These are phyloP conservation scores for Pseudogymnoascus sp. DNA, from an alignment of 2,329 filamentous ascomycete species.

Conservation along the genomic window DNA sequence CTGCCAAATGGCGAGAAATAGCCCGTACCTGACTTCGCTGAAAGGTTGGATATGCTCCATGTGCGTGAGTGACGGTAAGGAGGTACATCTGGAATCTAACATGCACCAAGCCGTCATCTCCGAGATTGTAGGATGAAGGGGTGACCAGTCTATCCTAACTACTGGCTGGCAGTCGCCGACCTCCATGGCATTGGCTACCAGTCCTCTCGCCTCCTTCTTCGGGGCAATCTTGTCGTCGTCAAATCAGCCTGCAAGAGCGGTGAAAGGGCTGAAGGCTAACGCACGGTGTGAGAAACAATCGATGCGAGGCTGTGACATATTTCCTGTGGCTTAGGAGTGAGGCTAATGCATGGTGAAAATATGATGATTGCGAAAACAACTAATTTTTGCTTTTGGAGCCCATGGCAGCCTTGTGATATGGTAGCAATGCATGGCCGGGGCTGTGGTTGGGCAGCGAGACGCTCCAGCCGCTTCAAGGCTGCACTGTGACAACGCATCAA, in stretches of 20 bases:
- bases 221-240: neutral
- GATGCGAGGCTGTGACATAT: slow-evolving; percentile 9
- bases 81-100: slow-evolving; percentile 1
- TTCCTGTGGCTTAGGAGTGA: slow-evolving; percentile 6
- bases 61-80: slow-evolving; percentile 1
- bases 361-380: neutral
- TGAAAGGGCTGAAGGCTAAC: slow-evolving; percentile 2
- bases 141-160: neutral
- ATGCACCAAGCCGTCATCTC: slow-evolving; percentile 4
- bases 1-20: neutral
- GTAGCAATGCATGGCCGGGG: slow-evolving; percentile 22
- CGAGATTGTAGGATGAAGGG: neutral
- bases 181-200: neutral
- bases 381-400: slow-evolving; percentile 1
- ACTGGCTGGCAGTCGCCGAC: neutral
- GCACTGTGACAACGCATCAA: slow-evolving; percentile 19
- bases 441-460: slow-evolving; percentile 43
- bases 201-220: neutral
- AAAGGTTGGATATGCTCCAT: neutral
- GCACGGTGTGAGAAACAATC: slow-evolving; percentile 2
- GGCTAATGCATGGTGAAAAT: slow-evolving; percentile 6
- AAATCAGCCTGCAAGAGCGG: slow-evolving; percentile 1
- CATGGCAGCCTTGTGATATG: slow-evolving; percentile 2
- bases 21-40: neutral
- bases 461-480: slow-evolving; percentile 32